Evolutionary conservation across 2,329 filamentous ascomycete genomes (phyloP), one percentile per base, ranked within the genome.

Genomic region (Xylariaceae sp.): DNA sequence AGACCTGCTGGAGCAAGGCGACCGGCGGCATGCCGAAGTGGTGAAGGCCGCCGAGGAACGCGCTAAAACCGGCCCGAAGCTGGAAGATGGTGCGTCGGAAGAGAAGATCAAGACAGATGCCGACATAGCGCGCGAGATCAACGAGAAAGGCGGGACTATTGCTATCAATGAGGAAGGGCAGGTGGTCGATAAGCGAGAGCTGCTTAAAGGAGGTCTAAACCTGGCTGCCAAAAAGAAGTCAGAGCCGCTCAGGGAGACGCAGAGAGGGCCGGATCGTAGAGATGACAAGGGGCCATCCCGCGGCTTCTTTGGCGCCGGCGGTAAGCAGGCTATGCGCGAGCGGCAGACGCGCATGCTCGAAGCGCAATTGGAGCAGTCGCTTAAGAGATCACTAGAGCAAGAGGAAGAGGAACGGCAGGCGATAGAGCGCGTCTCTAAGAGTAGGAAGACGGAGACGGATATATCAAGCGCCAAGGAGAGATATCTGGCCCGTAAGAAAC

Each of bases 141-240:
- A 85, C 50, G 78, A 81, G 37, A 83, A 76, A 57, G 82, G 74
- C 58, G 84, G 73, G 0, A 73, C 76, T 3, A 80, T 94, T 37
- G 80, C 83, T 7, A 72, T 92, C 63, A 92, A 92, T 64, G 89
- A 94, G 57, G 89, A 94, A 37, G 89, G 89, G 0, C 83, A 92
- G 66, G 85, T 94, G 1, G 86, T 89, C 22, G 89, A 95, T 68
- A 92, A 91, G 74, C 79, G 88, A n/a, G 85, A 94, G 68, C 75
- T 94, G 8, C 79, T 95, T 6, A 79, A 75, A 44, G 86, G 88
- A 6, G 89, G 89, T 22, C 76, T 95, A 48, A 95, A 95, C 63
- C 72, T 94, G 16, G 79, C 79, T 47, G 74, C 79, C 0, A 86
- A 82, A 67, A 84, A 85, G 61, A 84, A 83, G 67, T 64, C 67